Evolutionary conservation across 2,329 filamentous ascomycete species (phyloP).

Genomic region (Aphanoascus verrucosus): DNA sequence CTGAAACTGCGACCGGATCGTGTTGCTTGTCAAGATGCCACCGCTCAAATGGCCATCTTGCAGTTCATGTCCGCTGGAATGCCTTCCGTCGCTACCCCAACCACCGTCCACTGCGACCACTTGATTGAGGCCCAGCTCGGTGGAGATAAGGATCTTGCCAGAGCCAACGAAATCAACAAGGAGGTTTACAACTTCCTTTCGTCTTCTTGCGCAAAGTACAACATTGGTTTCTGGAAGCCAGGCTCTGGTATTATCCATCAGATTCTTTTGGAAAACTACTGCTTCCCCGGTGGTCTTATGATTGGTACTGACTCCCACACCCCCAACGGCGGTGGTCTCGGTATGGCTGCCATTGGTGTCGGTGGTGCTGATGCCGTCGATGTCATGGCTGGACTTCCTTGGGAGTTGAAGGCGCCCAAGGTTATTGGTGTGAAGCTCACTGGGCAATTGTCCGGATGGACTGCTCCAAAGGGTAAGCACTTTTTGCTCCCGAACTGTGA

Average conservation of each 20-base stretch:
- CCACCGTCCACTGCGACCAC: conserved; percentile 97
- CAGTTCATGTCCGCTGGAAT: conserved; percentile 99
- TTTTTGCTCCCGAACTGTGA: conserved; percentile 9
- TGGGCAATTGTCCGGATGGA: conserved; percentile 81
- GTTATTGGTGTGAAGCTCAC: conserved; percentile 94
- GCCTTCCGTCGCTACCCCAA: conserved; percentile 85
- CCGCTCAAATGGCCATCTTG: conserved; percentile 97
- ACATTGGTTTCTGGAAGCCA: conserved; percentile 99
- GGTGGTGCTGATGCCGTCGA: conserved; percentile 97
- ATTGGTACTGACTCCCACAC: conserved; percentile 98
- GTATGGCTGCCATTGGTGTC: conserved; percentile 90
- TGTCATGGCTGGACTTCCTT: conserved; percentile 92
- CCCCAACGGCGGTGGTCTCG: conserved; percentile 90
- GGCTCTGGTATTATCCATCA: conserved; percentile 99
- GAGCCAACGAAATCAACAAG: conserved; percentile 91
- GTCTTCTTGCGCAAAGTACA: conserved; percentile 92
- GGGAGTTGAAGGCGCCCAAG: conserved; percentile 97
- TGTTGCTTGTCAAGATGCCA: conserved; percentile 98
- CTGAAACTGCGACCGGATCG: conserved; percentile 93
- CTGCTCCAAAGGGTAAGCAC: conserved; percentile 70
- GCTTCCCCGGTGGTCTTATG: conserved; percentile 94
- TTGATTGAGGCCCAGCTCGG: conserved; percentile 96
- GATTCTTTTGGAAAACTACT: conserved; percentile 97
- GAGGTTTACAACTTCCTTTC: conserved; percentile 98
- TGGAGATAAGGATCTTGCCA: conserved; percentile 82